Evolutionary conservation across 1,139 yeast genomes (phyloP).

Genomic region (Sugiyamaella novakii): DNA sequence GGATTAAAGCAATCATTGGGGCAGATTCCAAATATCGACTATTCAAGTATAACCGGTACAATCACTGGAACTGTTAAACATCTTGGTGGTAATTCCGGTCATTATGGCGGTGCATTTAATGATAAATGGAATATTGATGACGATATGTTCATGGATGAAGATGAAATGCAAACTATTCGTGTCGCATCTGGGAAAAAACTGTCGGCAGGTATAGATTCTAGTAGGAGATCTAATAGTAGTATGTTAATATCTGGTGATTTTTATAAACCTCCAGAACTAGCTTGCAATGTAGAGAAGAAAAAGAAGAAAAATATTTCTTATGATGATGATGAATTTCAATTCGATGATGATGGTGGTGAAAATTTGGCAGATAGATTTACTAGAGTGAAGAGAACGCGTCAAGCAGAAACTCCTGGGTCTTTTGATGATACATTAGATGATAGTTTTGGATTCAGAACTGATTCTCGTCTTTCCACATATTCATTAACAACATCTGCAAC

Average conservation of each 20-base stretch:
- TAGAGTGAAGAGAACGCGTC: conserved; percentile 7
- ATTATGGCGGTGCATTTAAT: conserved; percentile 14
- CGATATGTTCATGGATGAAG: conserved; percentile 7
- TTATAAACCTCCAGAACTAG: conserved; percentile 15
- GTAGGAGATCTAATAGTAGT: background rate
- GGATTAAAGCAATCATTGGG: background rate
- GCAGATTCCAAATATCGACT: background rate
- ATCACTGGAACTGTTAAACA: conserved; percentile 11
- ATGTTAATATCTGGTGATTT: conserved; percentile 16
- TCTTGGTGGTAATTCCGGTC: conserved; percentile 9
- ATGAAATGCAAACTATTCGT: conserved; percentile 11
- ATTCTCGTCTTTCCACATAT: conserved; percentile 28
- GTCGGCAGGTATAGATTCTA: background rate
- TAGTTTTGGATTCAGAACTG: conserved; percentile 27
- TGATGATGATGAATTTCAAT: conserved; percentile 30
- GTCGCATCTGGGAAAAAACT: conserved; percentile 3
- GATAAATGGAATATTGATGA: background rate
- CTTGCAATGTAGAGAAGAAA: background rate
- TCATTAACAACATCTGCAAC: conserved; percentile 24
- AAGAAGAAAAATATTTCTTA: conserved; percentile 2
- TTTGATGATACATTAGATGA: conserved; percentile 21
- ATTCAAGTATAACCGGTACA: conserved; percentile 9
- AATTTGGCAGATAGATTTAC: conserved; percentile 15
- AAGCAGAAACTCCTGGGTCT: conserved; percentile 18
- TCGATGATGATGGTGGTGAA: conserved; percentile 24